Evolutionary conservation across 306 rosid genomes (phyloP).

Genomic region (Quillaja saponaria): DNA sequence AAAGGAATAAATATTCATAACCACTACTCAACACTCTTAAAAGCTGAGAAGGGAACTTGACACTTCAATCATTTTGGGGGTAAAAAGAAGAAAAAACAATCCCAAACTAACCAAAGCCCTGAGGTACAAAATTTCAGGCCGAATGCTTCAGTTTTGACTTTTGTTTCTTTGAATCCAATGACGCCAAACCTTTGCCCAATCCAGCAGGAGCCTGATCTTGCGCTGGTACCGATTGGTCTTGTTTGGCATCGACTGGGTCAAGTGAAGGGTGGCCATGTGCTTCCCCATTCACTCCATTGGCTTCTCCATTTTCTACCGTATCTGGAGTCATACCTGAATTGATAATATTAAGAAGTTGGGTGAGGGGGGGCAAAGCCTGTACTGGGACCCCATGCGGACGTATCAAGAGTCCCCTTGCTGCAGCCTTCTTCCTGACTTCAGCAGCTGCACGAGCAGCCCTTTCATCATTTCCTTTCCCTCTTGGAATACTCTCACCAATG

Average conservation of each 20-base stretch:
- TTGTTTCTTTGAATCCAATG: slow-evolving; percentile 79
- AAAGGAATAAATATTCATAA: slow-evolving; percentile 17
- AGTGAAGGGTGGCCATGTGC: slow-evolving; percentile 34
- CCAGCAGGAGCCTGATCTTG: slow-evolving; percentile 72
- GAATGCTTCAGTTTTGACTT: slow-evolving; percentile 67
- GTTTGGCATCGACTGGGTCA: slow-evolving; percentile 35
- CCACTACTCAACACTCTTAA: slow-evolving; percentile 31
- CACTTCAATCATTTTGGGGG: slow-evolving; percentile 34
- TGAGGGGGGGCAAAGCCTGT: slow-evolving; percentile 79
- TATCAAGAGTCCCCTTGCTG: slow-evolving; percentile 76
- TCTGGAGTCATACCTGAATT: slow-evolving; percentile 63
- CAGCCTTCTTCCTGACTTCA: slow-evolving; percentile 90
- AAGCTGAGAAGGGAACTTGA: slow-evolving; percentile 27
- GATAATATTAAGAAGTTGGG: slow-evolving; percentile 74
- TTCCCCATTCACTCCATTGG: slow-evolving; percentile 50
- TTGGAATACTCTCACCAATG: slow-evolving; percentile 66
- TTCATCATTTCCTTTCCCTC: slow-evolving; percentile 94
- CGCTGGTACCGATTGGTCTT: slow-evolving; percentile 35
- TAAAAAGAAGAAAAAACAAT: slow-evolving; percentile 33
- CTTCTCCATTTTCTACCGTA: slow-evolving; percentile 47
- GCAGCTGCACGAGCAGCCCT: slow-evolving; percentile 96
- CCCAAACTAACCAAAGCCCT: slow-evolving; percentile 28
- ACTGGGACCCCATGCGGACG: slow-evolving; percentile 86
- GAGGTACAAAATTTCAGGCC: slow-evolving; percentile 50
- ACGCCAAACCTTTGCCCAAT: slow-evolving; percentile 74